phyloP scores from a whole-genome alignment of 306 rosid genomes.

The Heteromeles arbutifolia region DNA sequence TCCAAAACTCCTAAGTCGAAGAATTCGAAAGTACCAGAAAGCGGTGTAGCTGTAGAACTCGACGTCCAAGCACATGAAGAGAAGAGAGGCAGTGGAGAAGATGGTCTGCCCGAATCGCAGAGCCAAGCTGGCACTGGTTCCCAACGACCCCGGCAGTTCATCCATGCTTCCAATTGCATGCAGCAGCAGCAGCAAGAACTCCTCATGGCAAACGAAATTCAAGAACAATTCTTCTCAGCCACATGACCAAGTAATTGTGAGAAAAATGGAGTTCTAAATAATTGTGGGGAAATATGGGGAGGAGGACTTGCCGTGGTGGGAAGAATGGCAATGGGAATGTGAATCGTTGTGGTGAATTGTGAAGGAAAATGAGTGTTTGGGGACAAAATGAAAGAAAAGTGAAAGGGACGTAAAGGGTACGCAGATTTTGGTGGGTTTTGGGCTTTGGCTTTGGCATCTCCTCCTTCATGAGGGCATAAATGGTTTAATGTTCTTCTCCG shows the following conservation, averaged over 20 bases:
- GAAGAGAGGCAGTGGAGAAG: constrained; percentile 79
- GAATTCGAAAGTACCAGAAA: constrained; percentile 53
- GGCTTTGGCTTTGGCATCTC: constrained; percentile 20
- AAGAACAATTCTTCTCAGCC: constrained; percentile 12
- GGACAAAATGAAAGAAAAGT: neutral
- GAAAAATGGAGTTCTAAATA: neutral
- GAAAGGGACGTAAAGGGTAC: constrained; percentile 17
- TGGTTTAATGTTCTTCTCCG: constrained; percentile 11
- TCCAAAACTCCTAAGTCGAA: neutral
- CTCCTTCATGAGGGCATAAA: neutral
- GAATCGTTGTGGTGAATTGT: neutral
- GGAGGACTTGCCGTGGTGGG: neutral
- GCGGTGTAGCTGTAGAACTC: constrained; percentile 76
- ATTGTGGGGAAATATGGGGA: neutral
- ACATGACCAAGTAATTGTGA: constrained; percentile 5
- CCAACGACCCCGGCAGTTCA: constrained; percentile 85
- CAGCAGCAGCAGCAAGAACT: neutral
- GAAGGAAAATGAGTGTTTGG: neutral
- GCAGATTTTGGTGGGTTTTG: constrained; percentile 9
- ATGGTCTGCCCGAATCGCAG: constrained; percentile 85
- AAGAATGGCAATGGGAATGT: neutral
- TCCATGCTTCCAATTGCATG: constrained; percentile 46
- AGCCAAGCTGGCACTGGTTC: constrained; percentile 90
- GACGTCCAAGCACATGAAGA: constrained; percentile 72
- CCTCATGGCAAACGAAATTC: constrained; percentile 13